Base-by-base conservation (phyloP, 2,329 filamentous ascomycete species). In the Endothia cerciana region DNA sequence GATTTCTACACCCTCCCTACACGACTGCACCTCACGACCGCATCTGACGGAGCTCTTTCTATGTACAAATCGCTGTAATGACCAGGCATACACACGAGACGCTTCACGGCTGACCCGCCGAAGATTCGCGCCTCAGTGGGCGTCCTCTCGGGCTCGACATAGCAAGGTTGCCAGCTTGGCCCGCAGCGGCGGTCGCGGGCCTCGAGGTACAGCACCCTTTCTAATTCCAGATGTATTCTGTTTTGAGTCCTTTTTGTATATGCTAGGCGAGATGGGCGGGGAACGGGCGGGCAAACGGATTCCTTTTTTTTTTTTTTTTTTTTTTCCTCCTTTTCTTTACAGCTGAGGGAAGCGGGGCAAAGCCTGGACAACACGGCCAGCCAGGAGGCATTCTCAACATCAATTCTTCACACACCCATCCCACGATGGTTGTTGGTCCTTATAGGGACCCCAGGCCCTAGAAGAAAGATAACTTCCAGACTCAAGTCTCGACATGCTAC, bases 21-120 rank as follows among this genome's bases (percentile, higher is more conserved):
- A 40, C 55, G 55, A 36, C 30, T 57, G 55, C 55, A 40, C n/a
- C 55, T 57, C 28, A 36, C 55, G 47, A 51, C 47, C 47, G 47
- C 47, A 51, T 59, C 36, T n/a, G 56, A 59, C 72, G 40, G 30
- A 33, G 51, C 51, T 17, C 28, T 55, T 55, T 28, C 36, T 11
- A 8, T 55, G 51, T 55, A 55, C 30, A 55, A 33, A 55, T 55
- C 36, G 30, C 19, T 55, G 30, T 55, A 55, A 55, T 55, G 47
- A 7, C 10, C 47, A 51, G 25, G 22, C 36, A 56, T 47, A 47
- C 40, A 47, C 40, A 57, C 60, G 38, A 62, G 36, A 22, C 40
- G 40, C 49, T 56, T 55, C 28, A 63, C 61, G 19, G 51, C 25
- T 17, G 28, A 56, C 7, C 61, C 17, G 47, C 60, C 38, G 60